Conservation (phyloP, 805 yeast genomes). For the Ogataea thermomethanolica region DNA sequence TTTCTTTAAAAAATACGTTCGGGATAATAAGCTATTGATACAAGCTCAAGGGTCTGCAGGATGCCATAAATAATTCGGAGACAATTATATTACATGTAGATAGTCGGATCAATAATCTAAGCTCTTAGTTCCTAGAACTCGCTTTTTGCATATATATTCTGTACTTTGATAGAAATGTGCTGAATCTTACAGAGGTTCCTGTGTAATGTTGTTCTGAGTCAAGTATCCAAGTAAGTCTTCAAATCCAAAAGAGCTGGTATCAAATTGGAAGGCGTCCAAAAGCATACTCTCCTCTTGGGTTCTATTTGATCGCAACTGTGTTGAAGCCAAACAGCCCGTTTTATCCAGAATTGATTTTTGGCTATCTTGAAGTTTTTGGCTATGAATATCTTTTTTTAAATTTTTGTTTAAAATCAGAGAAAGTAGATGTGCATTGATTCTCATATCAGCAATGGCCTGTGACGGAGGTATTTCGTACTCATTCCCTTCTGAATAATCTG, state of each 20-base stretch:
- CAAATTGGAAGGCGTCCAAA: conserved; percentile 19
- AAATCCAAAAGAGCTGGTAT: conserved; percentile 20
- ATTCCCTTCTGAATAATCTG: conserved; percentile 23
- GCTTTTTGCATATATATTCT: not conserved
- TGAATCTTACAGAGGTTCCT: not conserved
- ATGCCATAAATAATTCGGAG: not conserved
- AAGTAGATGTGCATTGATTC: conserved; percentile 31
- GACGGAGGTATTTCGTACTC: conserved; percentile 35
- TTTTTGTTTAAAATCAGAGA: conserved; percentile 30
- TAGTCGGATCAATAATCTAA: not conserved
- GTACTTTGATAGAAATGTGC: not conserved
- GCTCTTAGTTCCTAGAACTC: not conserved
- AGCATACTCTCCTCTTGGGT: conserved; percentile 10
- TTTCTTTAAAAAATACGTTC: not conserved
- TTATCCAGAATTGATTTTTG: not conserved
- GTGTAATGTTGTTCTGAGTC: not conserved
- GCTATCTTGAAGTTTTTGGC: not conserved
- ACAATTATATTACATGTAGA: not conserved
- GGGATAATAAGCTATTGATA: not conserved
- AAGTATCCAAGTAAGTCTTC: conserved; percentile 29
- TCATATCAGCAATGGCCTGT: conserved; percentile 35
- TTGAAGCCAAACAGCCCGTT: not conserved
- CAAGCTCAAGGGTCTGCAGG: not conserved
- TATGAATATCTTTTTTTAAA: conserved; percentile 6
- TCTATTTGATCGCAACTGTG: not conserved